Evolutionary conservation across 1,284 basidiomycete genomes (phyloP).

Genomic region (Prillingera fragicola): DNA sequence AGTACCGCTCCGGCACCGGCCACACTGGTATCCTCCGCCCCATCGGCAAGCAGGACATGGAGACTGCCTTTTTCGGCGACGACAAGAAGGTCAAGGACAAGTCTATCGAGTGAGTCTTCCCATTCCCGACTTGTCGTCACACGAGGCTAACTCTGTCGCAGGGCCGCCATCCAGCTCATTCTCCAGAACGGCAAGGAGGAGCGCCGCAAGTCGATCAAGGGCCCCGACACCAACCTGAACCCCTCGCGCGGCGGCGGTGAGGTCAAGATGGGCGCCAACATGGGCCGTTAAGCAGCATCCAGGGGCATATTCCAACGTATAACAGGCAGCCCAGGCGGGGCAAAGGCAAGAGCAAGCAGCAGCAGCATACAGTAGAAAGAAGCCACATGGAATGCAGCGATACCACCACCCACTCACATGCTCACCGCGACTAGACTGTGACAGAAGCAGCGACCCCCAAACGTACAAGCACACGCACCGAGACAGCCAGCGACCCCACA

Average conservation of each 20-base stretch:
- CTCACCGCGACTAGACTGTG: too few relatives aligned
- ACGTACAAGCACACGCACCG: too few relatives aligned
- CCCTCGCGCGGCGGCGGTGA: constrained; percentile 34
- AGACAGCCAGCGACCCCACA: too few relatives aligned
- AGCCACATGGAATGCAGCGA: background rate
- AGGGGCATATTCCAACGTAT: constrained; percentile 3
- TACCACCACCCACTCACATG: too few relatives aligned
- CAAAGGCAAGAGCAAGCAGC: too few relatives aligned
- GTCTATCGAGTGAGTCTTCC: constrained; percentile 38
- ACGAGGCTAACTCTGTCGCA: constrained; percentile 6
- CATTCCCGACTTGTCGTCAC: background rate
- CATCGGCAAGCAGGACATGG: constrained; percentile 40
- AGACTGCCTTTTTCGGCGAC: constrained; percentile 37
- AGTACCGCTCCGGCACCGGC: constrained; percentile 41
- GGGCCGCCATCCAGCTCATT: constrained; percentile 43
- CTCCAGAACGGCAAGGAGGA: constrained; percentile 37
- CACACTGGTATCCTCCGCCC: constrained; percentile 39
- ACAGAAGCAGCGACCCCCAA: too few relatives aligned
- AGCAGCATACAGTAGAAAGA: background rate
- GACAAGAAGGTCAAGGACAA: constrained; percentile 45
- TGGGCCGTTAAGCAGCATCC: constrained; percentile 50
- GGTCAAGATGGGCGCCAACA: constrained; percentile 11
- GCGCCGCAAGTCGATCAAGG: constrained; percentile 26
- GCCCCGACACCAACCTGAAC: constrained; percentile 35
- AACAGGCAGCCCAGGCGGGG: background rate